Base-by-base conservation (phyloP, 805 yeast species). In the Scheffersomyces spartinae region DNA sequence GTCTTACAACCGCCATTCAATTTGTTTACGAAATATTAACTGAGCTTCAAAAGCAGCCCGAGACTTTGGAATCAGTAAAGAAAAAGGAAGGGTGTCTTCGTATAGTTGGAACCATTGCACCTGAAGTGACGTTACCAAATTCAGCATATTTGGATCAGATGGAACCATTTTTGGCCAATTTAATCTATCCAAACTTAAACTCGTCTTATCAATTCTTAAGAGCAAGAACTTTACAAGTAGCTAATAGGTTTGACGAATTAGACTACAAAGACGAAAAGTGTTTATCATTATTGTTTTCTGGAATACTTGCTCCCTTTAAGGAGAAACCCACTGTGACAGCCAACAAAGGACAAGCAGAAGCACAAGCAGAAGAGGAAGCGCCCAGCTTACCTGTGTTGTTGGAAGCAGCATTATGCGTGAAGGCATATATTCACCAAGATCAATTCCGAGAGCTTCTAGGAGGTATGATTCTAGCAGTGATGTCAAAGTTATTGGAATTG, bases 391-490 rank as follows among this genome's bases (percentile, higher is more conserved):
- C 95, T 0, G 82, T 84, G 3, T 79, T 75, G 45, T 65, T 88
- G 24, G 81, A 83, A 42, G 85, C 88, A 10, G 83, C 95, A 0
- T 55, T 84, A 29, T 91, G 94, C 0, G 59, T 88, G 26, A 95
- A 86, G 55, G 73, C 86, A 1, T 78, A 78, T 39, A 64, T 84
- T 26, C 63, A 63, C 17, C 64, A 72, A 23, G 71, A 70, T 1
- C 68, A 68, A 24, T 83, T 86, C 42, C 71, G 72, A 41, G 77
- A 72, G 24, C 76, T 80, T 2, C 51, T 91, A 15, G 64, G 81
- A 1, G 45, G 66, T 3, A 71, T 77, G 23, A 79, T 88, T 29
- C 68, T 86, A 17, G 81, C 80, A 18, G 73, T 86, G 1, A 82
- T 91, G 83, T 82, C 84, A 34, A 74, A 69, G 36, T 58, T 91